These are phyloP conservation scores for Austropuccinia psidii DNA, from an alignment of 1,284 basidiomycete species.

Conservation along the genomic window DNA sequence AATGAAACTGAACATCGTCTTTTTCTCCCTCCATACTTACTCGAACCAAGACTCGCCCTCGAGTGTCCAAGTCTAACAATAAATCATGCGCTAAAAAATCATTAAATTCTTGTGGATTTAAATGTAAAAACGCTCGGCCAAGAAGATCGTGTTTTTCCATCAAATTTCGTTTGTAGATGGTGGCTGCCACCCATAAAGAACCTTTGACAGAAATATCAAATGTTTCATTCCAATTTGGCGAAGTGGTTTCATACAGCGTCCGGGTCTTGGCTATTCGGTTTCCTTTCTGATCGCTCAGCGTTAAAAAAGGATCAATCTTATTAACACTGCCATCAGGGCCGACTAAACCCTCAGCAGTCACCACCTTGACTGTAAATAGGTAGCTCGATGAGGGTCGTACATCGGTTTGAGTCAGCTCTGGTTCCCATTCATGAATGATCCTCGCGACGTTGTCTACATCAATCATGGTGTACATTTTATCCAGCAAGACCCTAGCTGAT, in stretches of 20 bases:
- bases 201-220: constrained; percentile 77
- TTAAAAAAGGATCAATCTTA: constrained; percentile 81
- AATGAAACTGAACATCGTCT: constrained; percentile 96
- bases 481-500: constrained; percentile 76
- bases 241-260: constrained; percentile 83
- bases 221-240: constrained; percentile 93
- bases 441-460: constrained; percentile 80
- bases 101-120: constrained; percentile 79
- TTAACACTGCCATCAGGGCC: constrained; percentile 63
- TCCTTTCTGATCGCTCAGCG: constrained; percentile 84
- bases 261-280: constrained; percentile 86
- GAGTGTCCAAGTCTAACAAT: constrained; percentile 83
- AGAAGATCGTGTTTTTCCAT: constrained; percentile 64
- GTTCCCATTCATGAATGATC: constrained; percentile 51
- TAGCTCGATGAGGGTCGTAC: constrained; percentile 53
- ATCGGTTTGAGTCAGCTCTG: constrained; percentile 48
- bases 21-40: constrained; percentile 98
- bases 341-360: constrained; percentile 74
- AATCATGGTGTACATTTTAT: constrained; percentile 86
- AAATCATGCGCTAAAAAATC: constrained; percentile 86
- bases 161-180: constrained; percentile 78
- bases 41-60: constrained; percentile 74
- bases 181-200: constrained; percentile 91
- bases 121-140: constrained; percentile 81
- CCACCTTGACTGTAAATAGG: constrained; percentile 89